Percentiles rank a stretch among this genome's conserved stretches.
Evolutionary conservation across 176 grass and related monocot genomes (phyloP).

Genomic region (Thinopyrum elongatum): DNA sequence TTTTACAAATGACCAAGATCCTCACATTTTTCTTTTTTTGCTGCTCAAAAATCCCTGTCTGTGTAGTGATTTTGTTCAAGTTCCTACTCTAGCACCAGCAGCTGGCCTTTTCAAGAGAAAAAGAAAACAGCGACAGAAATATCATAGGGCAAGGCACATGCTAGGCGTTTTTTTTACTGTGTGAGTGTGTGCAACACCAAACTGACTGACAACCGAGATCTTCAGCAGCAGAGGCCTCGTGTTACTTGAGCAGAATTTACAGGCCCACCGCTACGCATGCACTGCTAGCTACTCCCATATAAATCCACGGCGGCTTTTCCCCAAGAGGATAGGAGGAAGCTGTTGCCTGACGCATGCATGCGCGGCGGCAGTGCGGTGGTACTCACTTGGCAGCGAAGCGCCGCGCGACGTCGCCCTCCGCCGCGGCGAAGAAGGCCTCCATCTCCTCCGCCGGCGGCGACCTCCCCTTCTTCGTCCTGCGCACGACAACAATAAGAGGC

Average conservation of each 20-base stretch:
- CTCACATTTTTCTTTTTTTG: not conserved
- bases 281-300: constrained; percentile 8
- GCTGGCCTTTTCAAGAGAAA: not conserved
- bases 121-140: not conserved
- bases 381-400: constrained; percentile 54
- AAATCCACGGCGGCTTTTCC: not conserved
- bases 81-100: not conserved
- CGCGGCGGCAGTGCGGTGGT: not conserved
- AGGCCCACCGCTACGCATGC: constrained; percentile 16
- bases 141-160: not conserved
- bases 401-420: constrained; percentile 28
- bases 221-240: not conserved
- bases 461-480: constrained; percentile 30
- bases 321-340: not conserved
- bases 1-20: not conserved
- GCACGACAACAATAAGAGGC: not conserved
- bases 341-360: not conserved
- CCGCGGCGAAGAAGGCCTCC: constrained; percentile 46
- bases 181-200: not conserved
- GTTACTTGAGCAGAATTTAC: constrained; percentile 9
- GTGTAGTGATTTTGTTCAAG: not conserved
- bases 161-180: constrained; percentile 33
- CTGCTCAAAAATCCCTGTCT: not conserved
- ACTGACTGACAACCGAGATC: constrained; percentile 11
- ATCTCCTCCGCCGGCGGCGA: constrained; percentile 40